A percentile compares a stretch with the other conserved stretches of the same genome.
phyloP scores from a whole-genome alignment of 2,329 filamentous ascomycete genomes.

The Chaetoscypha palmicola region DNA sequence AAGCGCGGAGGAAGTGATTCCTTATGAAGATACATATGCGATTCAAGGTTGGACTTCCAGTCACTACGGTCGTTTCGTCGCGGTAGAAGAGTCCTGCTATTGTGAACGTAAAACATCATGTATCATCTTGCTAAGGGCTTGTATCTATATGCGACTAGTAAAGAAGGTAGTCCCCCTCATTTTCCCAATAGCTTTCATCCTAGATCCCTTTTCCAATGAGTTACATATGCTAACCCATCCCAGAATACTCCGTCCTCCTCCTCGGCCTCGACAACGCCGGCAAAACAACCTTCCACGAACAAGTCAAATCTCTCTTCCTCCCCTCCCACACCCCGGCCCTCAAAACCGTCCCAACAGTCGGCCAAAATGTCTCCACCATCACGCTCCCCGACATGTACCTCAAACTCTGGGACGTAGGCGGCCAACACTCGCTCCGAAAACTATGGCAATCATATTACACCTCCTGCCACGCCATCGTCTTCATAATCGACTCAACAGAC shows the following conservation, averaged over 20 bases:
- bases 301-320: constrained; percentile 84
- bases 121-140: constrained; percentile 94
- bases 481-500: constrained; percentile 93
- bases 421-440: constrained; percentile 79
- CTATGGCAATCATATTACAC: constrained; percentile 96
- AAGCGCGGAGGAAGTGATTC: background rate
- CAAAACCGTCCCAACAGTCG: constrained; percentile 92
- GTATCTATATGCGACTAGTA: constrained; percentile 92
- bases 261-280: constrained; percentile 97
- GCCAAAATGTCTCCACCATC: constrained; percentile 92
- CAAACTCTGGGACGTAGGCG: constrained; percentile 97
- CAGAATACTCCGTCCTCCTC: constrained; percentile 94
- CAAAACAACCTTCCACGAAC: constrained; percentile 95
- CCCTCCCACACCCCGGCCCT: constrained; percentile 57
- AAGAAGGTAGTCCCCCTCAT: constrained; percentile 62
- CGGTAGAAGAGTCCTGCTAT: too few species aligned
- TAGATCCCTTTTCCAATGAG: too few species aligned
- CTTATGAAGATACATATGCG: constrained; percentile 5
- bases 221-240: background rate
- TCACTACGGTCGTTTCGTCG: constrained; percentile 2
- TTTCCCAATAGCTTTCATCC: background rate
- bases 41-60: constrained; percentile 3
- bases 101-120: constrained; percentile 44
- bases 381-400: constrained; percentile 90
- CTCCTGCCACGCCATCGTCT: constrained; percentile 92